These are phyloP conservation scores for Fusarium albidum DNA, from an alignment of 2,329 filamentous ascomycete genomes.

Conservation along the genomic window DNA sequence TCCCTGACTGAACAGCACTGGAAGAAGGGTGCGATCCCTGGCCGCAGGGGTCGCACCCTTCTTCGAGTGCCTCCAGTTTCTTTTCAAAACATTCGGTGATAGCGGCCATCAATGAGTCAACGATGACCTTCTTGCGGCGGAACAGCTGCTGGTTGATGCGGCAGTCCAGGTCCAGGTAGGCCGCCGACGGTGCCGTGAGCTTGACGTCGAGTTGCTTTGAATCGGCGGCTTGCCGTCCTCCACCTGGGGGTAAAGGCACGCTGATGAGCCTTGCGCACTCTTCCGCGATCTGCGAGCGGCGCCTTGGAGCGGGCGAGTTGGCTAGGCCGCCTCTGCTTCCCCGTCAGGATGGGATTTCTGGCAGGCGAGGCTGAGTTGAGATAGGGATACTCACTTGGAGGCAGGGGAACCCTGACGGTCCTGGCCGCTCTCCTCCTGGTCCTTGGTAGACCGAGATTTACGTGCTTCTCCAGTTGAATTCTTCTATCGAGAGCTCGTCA, in stretches of 20 bases:
- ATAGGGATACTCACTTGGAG: conserved; percentile 26
- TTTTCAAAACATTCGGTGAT: neutral
- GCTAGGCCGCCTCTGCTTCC: conserved; percentile 21
- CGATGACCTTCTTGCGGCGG: neutral
- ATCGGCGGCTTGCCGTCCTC: conserved; percentile 35
- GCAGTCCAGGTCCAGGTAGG: conserved; percentile 39
- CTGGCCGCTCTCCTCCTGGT: conserved; percentile 37
- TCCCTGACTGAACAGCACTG: conserved; percentile 3
- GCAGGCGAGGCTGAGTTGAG: no score
- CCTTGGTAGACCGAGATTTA: conserved; percentile 22
- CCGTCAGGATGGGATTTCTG: neutral
- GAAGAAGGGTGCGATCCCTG: conserved; percentile 26
- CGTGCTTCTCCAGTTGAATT: conserved; percentile 12
- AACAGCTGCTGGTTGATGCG: conserved; percentile 4
- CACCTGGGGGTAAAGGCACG: conserved; percentile 27
- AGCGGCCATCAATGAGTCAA: conserved; percentile 31
- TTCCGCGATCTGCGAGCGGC: conserved; percentile 17
- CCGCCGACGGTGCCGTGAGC: conserved; percentile 38
- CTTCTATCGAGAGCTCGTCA: conserved; percentile 13
- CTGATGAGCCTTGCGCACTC: conserved; percentile 24
- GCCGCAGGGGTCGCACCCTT: conserved; percentile 18
- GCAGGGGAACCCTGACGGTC: conserved; percentile 34
- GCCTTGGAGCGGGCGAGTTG: conserved; percentile 19
- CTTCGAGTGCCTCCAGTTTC: conserved; percentile 27
- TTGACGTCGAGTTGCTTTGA: conserved; percentile 11